Conservation (phyloP, 2,329 filamentous ascomycete species). For the Lachnellula occidentalis region DNA sequence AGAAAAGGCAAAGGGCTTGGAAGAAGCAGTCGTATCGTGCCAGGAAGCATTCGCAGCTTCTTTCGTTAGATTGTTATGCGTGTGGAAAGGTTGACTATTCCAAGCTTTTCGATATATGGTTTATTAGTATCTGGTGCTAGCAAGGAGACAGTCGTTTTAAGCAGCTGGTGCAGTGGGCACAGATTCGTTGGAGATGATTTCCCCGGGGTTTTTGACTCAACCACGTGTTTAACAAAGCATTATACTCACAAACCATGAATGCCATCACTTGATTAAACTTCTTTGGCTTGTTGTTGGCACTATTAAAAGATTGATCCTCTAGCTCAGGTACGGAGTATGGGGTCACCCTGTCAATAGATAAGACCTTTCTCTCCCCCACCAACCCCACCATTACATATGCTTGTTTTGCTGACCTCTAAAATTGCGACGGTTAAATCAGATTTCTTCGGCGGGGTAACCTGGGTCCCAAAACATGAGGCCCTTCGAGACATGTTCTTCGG, state of each 20-base stretch:
- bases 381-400: background rate
- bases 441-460: background rate
- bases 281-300: background rate
- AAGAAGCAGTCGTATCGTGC: conserved; percentile 19
- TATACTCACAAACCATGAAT: background rate
- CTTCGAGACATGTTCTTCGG: background rate
- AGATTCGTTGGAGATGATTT: background rate
- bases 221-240: background rate
- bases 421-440: background rate
- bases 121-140: background rate
- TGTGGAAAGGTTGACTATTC: background rate
- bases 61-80: conserved; percentile 21
- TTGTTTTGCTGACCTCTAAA: background rate
- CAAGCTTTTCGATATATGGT: background rate
- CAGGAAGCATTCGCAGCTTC: conserved; percentile 26
- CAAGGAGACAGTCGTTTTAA: background rate
- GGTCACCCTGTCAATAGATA: background rate
- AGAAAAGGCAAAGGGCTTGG: conserved; percentile 20
- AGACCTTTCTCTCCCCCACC: background rate
- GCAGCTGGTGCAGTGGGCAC: background rate
- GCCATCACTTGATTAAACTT: background rate
- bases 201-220: background rate
- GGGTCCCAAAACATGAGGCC: background rate
- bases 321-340: background rate
- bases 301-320: background rate